These are phyloP conservation scores for Rhizoclosmatium globosum DNA, from an alignment of 192 early-diverging fungal genomes.

Conservation along the genomic window DNA sequence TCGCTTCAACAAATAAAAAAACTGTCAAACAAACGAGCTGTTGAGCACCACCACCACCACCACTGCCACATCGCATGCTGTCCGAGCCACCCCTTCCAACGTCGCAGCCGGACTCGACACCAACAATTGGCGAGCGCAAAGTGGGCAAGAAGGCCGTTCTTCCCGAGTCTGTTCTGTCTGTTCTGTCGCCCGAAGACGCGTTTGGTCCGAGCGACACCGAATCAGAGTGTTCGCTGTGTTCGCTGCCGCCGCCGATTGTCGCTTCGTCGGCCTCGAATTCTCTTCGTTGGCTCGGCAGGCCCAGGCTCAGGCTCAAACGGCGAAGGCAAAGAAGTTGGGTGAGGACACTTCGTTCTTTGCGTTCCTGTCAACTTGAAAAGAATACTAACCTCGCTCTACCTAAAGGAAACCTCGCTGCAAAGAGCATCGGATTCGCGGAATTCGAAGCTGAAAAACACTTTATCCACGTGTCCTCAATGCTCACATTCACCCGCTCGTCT, in stretches of 20 bases:
- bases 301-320: neutral
- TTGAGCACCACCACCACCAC: too few species aligned
- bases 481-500: constrained; percentile 85
- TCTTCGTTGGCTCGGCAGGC: neutral
- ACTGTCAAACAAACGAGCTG: too few species aligned
- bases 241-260: neutral
- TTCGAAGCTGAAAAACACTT: constrained; percentile 86
- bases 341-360: neutral
- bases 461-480: constrained; percentile 90
- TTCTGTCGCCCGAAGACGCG: neutral
- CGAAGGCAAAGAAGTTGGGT: constrained; percentile 4
- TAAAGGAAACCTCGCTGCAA: constrained; percentile 25
- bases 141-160: too few species aligned
- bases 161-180: neutral
- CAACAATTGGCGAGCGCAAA: too few species aligned
- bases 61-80: too few species aligned
- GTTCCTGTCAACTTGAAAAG: neutral
- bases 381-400: neutral
- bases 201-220: neutral
- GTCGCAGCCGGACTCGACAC: too few species aligned
- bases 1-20: too few species aligned
- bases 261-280: too few species aligned
- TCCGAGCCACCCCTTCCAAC: too few species aligned
- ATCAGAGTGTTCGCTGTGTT: neutral
- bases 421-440: constrained; percentile 56